Percentiles rank a stretch among this genome's conserved stretches.
Conservation (phyloP, 1,139 yeast genomes). For the Scheffersomyces parashehatae region DNA sequence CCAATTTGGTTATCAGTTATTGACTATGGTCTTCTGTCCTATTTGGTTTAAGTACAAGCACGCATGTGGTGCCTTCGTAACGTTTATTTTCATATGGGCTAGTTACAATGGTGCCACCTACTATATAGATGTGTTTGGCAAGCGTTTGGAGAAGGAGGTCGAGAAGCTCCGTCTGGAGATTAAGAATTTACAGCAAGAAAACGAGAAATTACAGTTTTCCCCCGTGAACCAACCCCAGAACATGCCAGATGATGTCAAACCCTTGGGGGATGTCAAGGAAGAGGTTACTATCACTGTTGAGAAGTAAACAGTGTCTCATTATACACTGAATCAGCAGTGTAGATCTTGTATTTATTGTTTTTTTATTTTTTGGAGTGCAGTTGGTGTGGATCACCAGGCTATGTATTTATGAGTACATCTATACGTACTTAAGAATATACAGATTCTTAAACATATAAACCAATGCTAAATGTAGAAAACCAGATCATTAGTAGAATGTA, state of each 20-base stretch:
- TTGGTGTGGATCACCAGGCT: no score
- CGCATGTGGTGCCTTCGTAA: slow-evolving; percentile 68
- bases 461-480: no score
- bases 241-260: not conserved
- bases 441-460: no score
- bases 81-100: slow-evolving; percentile 73
- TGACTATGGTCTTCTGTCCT: slow-evolving; percentile 90
- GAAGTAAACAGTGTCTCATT: no score
- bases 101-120: slow-evolving; percentile 93
- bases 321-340: no score
- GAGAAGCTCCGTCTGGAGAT: slow-evolving; percentile 69
- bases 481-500: no score
- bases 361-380: no score
- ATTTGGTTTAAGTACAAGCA: slow-evolving; percentile 73
- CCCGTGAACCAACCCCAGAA: not conserved
- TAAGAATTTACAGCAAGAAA: slow-evolving; percentile 44
- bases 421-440: no score
- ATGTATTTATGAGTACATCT: no score
- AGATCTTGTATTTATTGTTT: no score
- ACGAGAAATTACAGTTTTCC: slow-evolving; percentile 7
- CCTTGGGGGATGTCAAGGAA: not conserved
- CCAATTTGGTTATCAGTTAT: slow-evolving; percentile 83
- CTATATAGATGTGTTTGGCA: slow-evolving; percentile 88
- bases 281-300: no score
- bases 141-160: slow-evolving; percentile 82